A percentile compares a stretch with the other conserved stretches of the same genome.
Evolutionary conservation across 139 green algal species (phyloP).

Genomic region (Haematococcus sp.): DNA sequence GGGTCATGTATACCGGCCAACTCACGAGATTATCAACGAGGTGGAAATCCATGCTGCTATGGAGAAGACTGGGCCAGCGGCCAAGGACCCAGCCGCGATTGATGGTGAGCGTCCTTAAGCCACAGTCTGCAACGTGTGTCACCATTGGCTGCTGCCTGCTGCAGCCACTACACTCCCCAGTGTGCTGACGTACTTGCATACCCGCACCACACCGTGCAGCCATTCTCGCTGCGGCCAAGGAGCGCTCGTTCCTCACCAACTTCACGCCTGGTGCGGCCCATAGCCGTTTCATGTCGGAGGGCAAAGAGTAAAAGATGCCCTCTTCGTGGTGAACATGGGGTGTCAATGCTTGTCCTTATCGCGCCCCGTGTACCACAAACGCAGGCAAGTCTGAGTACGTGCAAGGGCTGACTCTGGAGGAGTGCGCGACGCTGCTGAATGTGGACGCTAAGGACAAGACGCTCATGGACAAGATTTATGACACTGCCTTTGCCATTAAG

Average conservation of each 20-base stretch:
- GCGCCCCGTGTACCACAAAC: too few relatives aligned
- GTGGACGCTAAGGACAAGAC: conserved; percentile 48
- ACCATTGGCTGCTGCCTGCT: not conserved
- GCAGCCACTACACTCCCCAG: too few relatives aligned
- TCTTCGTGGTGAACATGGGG: too few relatives aligned
- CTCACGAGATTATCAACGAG: conserved; percentile 50
- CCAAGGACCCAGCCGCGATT: conserved; percentile 43
- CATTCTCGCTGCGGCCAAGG: conserved; percentile 55
- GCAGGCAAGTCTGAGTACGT: conserved; percentile 31
- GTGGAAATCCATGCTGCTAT: conserved; percentile 39
- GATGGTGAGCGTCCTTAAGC: not conserved
- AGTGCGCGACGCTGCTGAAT: conserved; percentile 69
- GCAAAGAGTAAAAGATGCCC: too few relatives aligned
- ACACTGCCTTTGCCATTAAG: conserved; percentile 69
- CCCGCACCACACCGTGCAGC: not conserved
- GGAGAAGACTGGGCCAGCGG: conserved; percentile 38
- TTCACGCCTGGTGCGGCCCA: conserved; percentile 38
- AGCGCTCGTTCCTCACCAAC: conserved; percentile 56
- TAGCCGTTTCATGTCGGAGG: too few relatives aligned
- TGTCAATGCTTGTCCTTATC: too few relatives aligned
- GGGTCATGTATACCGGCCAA: conserved; percentile 36
- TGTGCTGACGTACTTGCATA: too few relatives aligned
- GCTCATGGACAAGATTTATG: conserved; percentile 57
- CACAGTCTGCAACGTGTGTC: not conserved
- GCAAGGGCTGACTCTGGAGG: conserved; percentile 61